phyloP scores from a whole-genome alignment of 176 grass and related monocot species.

The Phoenix dactylifera region DNA sequence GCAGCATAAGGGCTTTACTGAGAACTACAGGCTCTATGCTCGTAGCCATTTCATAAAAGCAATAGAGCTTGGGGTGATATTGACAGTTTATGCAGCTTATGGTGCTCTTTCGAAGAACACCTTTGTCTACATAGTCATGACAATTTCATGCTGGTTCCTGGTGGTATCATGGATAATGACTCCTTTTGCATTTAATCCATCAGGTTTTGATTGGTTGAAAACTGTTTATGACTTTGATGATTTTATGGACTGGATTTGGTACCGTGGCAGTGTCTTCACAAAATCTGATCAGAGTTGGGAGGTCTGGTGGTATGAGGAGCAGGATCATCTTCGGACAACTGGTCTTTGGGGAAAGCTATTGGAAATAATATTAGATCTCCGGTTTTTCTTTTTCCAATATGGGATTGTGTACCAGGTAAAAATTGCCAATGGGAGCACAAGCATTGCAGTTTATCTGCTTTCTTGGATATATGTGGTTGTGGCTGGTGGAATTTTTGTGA shows the following conservation, averaged over 20 bases:
- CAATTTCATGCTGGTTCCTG: conserved; percentile 84
- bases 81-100: conserved; percentile 80
- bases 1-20: conserved; percentile 84
- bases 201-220: conserved; percentile 99
- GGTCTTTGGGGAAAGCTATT: conserved; percentile 91
- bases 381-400: conserved; percentile 95
- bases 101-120: conserved; percentile 78
- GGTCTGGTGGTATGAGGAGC: conserved; percentile 91
- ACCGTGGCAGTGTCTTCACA: conserved; percentile 56
- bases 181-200: conserved; percentile 97
- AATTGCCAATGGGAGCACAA: conserved; percentile 56
- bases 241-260: conserved; percentile 99
- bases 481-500: conserved; percentile 51
- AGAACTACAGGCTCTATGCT: conserved; percentile 95
- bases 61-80: conserved; percentile 86
- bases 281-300: conserved; percentile 96
- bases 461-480: conserved; percentile 86
- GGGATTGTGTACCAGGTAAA: conserved; percentile 93
- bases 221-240: conserved; percentile 97
- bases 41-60: conserved; percentile 97
- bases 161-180: conserved; percentile 93
- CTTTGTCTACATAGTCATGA: conserved; percentile 89
- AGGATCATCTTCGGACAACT: conserved; percentile 86
- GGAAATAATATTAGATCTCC: conserved; percentile 88
- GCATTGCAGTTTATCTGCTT: conserved; percentile 78